Percentiles rank a stretch among this genome's conserved stretches.
Conservation (phyloP, 2,329 filamentous ascomycete species). For the Colletotrichum plurivorum region DNA sequence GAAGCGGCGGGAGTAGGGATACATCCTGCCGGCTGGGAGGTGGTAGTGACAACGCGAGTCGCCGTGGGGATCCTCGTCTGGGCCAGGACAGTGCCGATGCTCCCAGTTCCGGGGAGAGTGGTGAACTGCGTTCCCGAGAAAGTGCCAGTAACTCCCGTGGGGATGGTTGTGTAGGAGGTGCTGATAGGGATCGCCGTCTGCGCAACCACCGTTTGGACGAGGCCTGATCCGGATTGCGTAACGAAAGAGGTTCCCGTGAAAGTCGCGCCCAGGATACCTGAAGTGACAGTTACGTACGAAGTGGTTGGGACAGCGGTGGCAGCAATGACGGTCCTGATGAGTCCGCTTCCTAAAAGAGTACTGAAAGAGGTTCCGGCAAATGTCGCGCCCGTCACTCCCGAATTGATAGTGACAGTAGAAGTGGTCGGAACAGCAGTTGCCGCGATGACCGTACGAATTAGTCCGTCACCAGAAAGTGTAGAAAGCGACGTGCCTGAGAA, state of each 20-base stretch:
- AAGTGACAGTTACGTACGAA: conserved; percentile 6
- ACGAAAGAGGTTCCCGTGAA: conserved; percentile 3
- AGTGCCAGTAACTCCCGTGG: not conserved
- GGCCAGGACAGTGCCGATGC: not conserved
- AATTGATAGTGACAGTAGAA: not conserved
- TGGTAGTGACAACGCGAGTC: not conserved
- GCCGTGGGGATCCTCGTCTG: conserved; percentile 7
- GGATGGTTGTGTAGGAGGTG: conserved; percentile 8
- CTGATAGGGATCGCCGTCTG: not conserved
- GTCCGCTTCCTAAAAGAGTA: conserved; percentile 8
- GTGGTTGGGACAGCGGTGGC: conserved; percentile 14
- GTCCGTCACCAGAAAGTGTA: not conserved
- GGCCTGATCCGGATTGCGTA: not conserved
- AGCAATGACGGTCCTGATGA: conserved; percentile 14
- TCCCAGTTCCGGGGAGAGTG: not conserved
- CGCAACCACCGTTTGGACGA: not conserved
- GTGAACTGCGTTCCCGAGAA: not conserved
- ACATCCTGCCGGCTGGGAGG: conserved; percentile 18
- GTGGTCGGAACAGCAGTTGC: conserved; percentile 16
- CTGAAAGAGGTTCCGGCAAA: conserved; percentile 3
- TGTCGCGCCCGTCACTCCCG: conserved; percentile 7
- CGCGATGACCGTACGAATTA: not conserved
- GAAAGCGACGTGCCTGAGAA: conserved; percentile 12
- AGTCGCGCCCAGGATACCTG: conserved; percentile 9
- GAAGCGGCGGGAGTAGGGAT: conserved; percentile 4